Evolutionary conservation across 257 asterid species (phyloP).

Genomic region (Misopates orontium): DNA sequence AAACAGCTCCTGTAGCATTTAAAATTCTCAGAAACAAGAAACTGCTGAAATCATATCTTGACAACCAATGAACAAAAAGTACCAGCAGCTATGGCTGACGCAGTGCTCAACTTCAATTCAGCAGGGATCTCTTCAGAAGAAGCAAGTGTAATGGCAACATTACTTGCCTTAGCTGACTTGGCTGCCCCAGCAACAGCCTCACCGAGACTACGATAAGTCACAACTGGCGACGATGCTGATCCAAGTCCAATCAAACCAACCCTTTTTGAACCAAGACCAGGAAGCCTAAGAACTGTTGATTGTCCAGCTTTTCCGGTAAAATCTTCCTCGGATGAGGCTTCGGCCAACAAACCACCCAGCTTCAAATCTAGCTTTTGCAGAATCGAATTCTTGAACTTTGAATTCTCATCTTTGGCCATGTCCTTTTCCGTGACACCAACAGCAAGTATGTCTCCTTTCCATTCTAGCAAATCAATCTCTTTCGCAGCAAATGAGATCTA

Average conservation of each 20-base stretch:
- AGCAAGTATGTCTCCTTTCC: constrained; percentile 98
- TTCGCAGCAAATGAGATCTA: constrained; percentile 85
- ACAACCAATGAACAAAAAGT: not conserved
- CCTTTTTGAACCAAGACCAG: constrained; percentile 79
- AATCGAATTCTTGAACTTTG: constrained; percentile 62
- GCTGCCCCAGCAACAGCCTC: constrained; percentile 93
- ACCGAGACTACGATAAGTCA: constrained; percentile 69
- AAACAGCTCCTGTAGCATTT: constrained; percentile 56
- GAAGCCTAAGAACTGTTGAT: constrained; percentile 74
- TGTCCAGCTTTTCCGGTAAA: constrained; percentile 90
- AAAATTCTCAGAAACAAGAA: not conserved
- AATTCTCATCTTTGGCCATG: constrained; percentile 72
- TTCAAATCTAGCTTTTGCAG: constrained; percentile 76
- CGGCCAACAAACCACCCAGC: constrained; percentile 76
- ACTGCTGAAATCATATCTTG: not conserved
- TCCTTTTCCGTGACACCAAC: constrained; percentile 89
- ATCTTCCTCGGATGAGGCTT: constrained; percentile 83
- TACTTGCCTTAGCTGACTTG: constrained; percentile 68
- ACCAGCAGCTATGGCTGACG: constrained; percentile 90
- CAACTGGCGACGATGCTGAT: constrained; percentile 46
- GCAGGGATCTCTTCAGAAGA: constrained; percentile 58
- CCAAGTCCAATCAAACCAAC: constrained; percentile 86
- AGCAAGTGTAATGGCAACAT: constrained; percentile 84
- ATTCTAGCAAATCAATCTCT: constrained; percentile 78
- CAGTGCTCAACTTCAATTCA: constrained; percentile 62